These are phyloP conservation scores for Sordariomycetes sp. DNA, from an alignment of 2,329 filamentous ascomycete species.

Conservation along the genomic window DNA sequence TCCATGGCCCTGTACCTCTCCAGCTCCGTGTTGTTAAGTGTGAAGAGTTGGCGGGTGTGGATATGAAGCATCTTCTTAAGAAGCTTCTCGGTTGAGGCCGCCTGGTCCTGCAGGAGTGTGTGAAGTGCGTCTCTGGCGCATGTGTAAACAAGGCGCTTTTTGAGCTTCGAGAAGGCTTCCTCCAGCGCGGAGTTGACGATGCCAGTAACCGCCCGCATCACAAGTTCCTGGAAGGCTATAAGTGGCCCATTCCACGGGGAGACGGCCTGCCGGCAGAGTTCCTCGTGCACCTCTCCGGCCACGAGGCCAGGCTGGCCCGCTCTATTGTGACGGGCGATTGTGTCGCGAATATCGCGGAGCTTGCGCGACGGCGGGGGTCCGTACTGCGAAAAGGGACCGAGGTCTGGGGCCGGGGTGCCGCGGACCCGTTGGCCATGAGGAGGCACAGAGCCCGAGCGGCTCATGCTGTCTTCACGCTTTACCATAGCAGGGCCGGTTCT, in stretches of 20 bases:
- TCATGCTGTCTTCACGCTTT: background rate
- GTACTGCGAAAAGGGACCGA: conserved; percentile 25
- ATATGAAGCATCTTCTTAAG: conserved; percentile 36
- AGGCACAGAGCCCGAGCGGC: background rate
- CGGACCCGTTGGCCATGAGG: conserved; percentile 8
- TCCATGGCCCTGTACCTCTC: conserved; percentile 34
- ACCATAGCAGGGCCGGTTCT: conserved; percentile 11
- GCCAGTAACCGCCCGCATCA: conserved; percentile 23
- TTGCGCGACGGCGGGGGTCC: conserved; percentile 20
- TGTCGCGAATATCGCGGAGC: conserved; percentile 37
- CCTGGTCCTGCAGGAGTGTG: conserved; percentile 29
- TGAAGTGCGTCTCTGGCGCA: conserved; percentile 31
- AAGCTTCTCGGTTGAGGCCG: conserved; percentile 21
- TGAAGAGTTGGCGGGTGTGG: conserved; percentile 46
- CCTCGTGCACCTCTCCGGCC: conserved; percentile 48
- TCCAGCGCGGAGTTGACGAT: conserved; percentile 35
- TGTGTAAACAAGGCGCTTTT: conserved; percentile 38
- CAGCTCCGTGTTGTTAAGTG: conserved; percentile 40
- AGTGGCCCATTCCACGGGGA: conserved; percentile 46
- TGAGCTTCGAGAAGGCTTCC: conserved; percentile 31
- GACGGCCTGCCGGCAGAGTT: conserved; percentile 45
- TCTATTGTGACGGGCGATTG: conserved; percentile 42
- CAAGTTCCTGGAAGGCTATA: conserved; percentile 32
- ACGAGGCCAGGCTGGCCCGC: conserved; percentile 49
- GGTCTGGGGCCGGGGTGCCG: conserved; percentile 9